Base-by-base conservation (phyloP, 768 basidiomycete genomes). In the Boletus sp. region DNA sequence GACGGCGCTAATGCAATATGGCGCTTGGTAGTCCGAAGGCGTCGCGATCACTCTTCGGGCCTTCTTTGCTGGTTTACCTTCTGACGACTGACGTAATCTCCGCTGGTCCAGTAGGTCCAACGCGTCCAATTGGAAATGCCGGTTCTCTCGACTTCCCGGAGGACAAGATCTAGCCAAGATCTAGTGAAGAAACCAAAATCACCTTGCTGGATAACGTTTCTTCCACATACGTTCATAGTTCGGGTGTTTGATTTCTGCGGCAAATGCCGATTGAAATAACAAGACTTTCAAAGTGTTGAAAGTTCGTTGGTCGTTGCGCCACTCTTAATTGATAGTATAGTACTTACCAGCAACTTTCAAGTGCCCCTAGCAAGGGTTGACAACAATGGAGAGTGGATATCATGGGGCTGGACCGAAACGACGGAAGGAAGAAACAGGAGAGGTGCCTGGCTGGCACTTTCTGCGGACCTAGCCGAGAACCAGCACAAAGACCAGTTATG, bases 31-130 rank as follows among this genome's bases (percentile, higher is more conserved):
- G 54, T 34, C 65, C 66, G 60, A 55, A 56, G 52, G 52, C 27
- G 38, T 60, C 60, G 63, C 60, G 47, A 65, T 63, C 53, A 40
- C 15, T 41, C 48, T 38, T 51, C 39, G 25, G 13, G 23, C 7
- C 52, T 67, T 67, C 63, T 47, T 19, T 54, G 29, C 39, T 68
- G 33, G 33, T 25, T 40, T 42, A 29, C 25, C 55, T 65, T 64
- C 56, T 42, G 42, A 42, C 15, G 38, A 17, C 39, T 25, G 47
- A 43, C 50, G 53, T 57, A 57, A 67, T 57, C 50, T 46, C 63
- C 64, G 66, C 46, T 30, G 35, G 37, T 47, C 29, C 25, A 15
- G 13, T 38, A 50, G n/a, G 23, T 57, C 30, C 38, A 29, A 50
- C 19, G 15, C 30, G n/a, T 25, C 27, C 39, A 46, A 47, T 21